Evolutionary conservation across 2,329 filamentous ascomycete species (phyloP).

Genomic region (Clarireedia paspali): DNA sequence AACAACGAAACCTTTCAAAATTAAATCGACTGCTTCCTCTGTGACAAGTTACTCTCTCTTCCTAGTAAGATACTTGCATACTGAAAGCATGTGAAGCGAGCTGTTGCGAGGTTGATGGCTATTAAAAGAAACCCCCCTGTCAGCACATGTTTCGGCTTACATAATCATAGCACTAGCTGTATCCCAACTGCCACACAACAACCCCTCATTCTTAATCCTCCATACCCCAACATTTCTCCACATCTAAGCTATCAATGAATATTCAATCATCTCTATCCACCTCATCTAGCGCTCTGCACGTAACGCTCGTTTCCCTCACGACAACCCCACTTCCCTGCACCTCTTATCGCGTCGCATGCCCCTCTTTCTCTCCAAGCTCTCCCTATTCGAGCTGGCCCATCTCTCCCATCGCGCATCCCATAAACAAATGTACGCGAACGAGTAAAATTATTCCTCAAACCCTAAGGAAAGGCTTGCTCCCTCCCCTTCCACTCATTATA

Average conservation of each 20-base stretch:
- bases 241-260: neutral
- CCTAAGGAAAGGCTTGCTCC: neutral
- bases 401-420: neutral
- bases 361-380: neutral
- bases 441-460: neutral
- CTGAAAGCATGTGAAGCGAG: no score
- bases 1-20: neutral
- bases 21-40: neutral
- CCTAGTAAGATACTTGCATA: no score
- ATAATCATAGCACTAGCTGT: neutral
- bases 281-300: neutral
- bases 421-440: neutral
- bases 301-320: neutral
- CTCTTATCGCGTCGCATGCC: neutral
- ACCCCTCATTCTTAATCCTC: constrained; percentile 2
- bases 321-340: neutral
- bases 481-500: neutral
- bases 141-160: neutral
- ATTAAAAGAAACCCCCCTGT: no score
- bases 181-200: neutral
- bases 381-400: neutral
- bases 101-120: no score
- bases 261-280: neutral
- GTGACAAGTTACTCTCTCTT: no score
- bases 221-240: constrained; percentile 1